Conservation (phyloP, 2,329 filamentous ascomycete genomes). For the Fusarium devonianum region DNA sequence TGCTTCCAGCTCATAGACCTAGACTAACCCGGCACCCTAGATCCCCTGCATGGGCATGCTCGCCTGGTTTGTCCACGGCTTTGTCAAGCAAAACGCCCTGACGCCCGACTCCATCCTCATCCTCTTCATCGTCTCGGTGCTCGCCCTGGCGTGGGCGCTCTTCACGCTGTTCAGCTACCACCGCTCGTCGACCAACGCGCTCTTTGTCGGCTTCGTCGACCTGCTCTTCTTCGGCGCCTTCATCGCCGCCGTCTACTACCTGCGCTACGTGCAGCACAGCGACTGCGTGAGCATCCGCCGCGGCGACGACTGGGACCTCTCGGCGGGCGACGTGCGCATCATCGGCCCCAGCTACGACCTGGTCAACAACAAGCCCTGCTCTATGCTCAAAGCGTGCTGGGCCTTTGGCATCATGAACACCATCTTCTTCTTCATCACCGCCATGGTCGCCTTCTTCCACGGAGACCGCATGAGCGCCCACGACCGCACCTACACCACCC, state of each 20-base stretch:
- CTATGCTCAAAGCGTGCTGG: slow-evolving; percentile 90
- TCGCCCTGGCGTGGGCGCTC: slow-evolving; percentile 69
- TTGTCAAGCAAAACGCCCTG: slow-evolving; percentile 62
- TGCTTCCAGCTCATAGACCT: not conserved
- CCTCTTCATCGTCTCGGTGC: slow-evolving; percentile 71
- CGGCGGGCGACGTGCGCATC: slow-evolving; percentile 68
- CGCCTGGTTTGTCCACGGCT: slow-evolving; percentile 70
- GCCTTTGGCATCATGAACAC: slow-evolving; percentile 90
- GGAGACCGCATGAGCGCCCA: slow-evolving; percentile 60
- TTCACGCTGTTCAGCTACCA: slow-evolving; percentile 72
- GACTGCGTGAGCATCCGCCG: slow-evolving; percentile 71
- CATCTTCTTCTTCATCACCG: slow-evolving; percentile 81
- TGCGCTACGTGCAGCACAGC: slow-evolving; percentile 65
- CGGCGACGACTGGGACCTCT: slow-evolving; percentile 60
- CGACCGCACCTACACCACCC: slow-evolving; percentile 42
- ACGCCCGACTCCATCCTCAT: slow-evolving; percentile 70
- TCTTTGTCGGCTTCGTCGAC: slow-evolving; percentile 67
- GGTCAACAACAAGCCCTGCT: slow-evolving; percentile 76
- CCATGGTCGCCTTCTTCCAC: slow-evolving; percentile 70
- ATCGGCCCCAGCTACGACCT: slow-evolving; percentile 59
- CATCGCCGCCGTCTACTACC: slow-evolving; percentile 67
- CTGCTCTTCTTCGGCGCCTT: slow-evolving; percentile 68
- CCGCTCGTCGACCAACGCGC: slow-evolving; percentile 66
- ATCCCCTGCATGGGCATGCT: slow-evolving; percentile 73
- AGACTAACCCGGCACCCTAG: slow-evolving; percentile 46